Evolutionary conservation across 2,329 filamentous ascomycete genomes (phyloP).

Genomic region (Aspergillus nomiae): DNA sequence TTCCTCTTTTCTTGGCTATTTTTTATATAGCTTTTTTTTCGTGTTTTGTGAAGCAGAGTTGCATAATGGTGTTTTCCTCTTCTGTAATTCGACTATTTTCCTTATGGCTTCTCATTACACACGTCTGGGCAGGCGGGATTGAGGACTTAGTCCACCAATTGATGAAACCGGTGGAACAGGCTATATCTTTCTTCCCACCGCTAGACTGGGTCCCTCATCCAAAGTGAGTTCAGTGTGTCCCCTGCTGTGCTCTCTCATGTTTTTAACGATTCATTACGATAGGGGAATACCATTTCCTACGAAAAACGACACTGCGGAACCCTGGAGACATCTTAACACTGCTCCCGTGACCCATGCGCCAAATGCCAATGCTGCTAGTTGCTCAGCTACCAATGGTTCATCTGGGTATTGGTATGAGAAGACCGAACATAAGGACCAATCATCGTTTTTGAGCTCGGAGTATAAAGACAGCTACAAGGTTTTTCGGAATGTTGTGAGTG

Average conservation of each 20-base stretch:
- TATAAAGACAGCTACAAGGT: constrained; percentile 35
- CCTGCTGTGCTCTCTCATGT: no score
- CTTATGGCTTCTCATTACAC: not conserved
- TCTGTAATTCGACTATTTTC: no score
- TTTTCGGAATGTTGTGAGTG: constrained; percentile 39
- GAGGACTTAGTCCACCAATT: not conserved
- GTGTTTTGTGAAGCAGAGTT: not conserved
- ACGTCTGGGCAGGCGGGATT: not conserved
- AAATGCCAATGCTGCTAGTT: not conserved
- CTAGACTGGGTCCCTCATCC: constrained; percentile 11
- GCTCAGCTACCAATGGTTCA: not conserved
- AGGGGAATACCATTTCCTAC: constrained; percentile 25
- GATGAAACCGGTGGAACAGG: not conserved
- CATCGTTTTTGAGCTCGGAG: constrained; percentile 26
- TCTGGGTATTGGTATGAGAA: constrained; percentile 31
- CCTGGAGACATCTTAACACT: constrained; percentile 17
- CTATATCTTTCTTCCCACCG: not conserved
- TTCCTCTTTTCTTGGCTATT: not conserved
- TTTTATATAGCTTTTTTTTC: not conserved
- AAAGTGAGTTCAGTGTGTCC: constrained; percentile 5
- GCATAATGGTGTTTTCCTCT: not conserved
- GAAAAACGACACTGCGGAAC: constrained; percentile 18
- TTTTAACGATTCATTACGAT: not conserved
- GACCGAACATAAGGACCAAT: constrained; percentile 32
- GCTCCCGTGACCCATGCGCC: constrained; percentile 12